Evolutionary conservation across 345 rosid genomes (phyloP).

Genomic region (Rhizophora apiculata): DNA sequence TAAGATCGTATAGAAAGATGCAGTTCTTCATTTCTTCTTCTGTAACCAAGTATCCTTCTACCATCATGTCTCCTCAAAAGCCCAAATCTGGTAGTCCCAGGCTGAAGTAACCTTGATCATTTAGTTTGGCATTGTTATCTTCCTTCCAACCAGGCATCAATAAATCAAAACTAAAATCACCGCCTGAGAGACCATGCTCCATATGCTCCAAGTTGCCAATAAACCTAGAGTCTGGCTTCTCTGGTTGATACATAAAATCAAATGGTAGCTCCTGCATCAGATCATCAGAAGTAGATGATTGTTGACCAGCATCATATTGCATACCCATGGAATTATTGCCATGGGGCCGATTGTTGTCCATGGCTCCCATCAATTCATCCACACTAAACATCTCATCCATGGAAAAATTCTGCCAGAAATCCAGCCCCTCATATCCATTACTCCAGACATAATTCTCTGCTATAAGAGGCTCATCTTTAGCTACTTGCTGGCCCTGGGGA

Average conservation of each 20-base stretch:
- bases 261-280: neutral
- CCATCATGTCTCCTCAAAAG: neutral
- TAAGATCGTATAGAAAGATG: neutral
- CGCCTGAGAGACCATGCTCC: neutral
- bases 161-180: constrained; percentile 8
- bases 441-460: constrained; percentile 26
- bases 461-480: constrained; percentile 3
- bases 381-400: constrained; percentile 55
- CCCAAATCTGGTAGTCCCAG: neutral
- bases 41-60: neutral
- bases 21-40: neutral
- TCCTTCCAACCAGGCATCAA: neutral
- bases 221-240: neutral
- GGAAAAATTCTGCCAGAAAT: constrained; percentile 16
- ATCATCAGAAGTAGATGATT: neutral
- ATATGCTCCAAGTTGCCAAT: constrained; percentile 1
- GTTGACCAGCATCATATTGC: neutral
- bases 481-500: neutral
- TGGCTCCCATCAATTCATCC: constrained; percentile 44
- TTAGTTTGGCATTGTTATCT: neutral
- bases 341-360: constrained; percentile 27
- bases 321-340: neutral
- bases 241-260: neutral
- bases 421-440: constrained; percentile 8
- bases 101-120: constrained; percentile 12